These are phyloP conservation scores for Tricholoma hemisulphureum DNA, from an alignment of 768 basidiomycete species.

Conservation along the genomic window DNA sequence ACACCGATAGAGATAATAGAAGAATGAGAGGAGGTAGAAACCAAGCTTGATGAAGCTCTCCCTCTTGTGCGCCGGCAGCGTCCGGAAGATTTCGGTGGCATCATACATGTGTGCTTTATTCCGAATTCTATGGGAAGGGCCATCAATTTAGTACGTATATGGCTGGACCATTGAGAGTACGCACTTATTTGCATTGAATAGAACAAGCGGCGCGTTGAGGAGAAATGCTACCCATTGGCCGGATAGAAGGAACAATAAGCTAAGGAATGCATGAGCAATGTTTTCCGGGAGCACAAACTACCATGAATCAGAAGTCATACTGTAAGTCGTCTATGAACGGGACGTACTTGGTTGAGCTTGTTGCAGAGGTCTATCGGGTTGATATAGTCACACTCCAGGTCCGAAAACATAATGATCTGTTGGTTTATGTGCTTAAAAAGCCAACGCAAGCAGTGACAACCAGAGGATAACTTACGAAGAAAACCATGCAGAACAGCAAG, in stretches of 20 bases:
- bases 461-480: conserved; percentile 75
- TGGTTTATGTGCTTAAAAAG: not conserved
- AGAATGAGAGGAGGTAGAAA: conserved; percentile 88
- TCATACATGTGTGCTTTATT: conserved; percentile 98
- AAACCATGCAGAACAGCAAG: conserved; percentile 97
- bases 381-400: conserved; percentile 99
- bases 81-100: conserved; percentile 98
- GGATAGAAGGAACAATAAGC: conserved; percentile 84
- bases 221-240: conserved; percentile 96
- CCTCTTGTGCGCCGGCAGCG: conserved; percentile 90
- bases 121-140: conserved; percentile 60
- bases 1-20: conserved; percentile 90
- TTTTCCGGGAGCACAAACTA: conserved; percentile 99
- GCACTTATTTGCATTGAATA: conserved; percentile 93
- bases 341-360: conserved; percentile 90
- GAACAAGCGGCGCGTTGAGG: conserved; percentile 84
- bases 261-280: conserved; percentile 89
- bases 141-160: not conserved
- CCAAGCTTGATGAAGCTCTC: conserved; percentile 95
- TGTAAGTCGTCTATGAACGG: not conserved
- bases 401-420: conserved; percentile 99
- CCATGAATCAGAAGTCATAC: not conserved
- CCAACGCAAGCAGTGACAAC: not conserved
- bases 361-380: conserved; percentile 99
- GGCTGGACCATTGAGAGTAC: conserved; percentile 28